Conservation (phyloP, 495 filamentous ascomycete species). For the Neurospora sp. region DNA sequence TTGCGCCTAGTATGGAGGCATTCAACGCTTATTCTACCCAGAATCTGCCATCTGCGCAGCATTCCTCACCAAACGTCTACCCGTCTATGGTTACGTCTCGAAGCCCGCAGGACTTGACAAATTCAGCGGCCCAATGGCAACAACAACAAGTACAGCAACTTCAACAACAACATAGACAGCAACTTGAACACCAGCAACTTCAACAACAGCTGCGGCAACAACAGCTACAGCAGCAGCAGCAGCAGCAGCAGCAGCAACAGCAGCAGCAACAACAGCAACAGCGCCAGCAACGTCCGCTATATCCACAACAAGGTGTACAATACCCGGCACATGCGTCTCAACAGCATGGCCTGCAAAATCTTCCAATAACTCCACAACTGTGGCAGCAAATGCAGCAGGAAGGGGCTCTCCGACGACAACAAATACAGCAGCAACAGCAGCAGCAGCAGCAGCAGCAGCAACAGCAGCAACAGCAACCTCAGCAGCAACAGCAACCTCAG, state of each 20-base stretch:
- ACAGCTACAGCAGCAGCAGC: constrained; percentile 14
- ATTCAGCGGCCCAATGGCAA: not conserved
- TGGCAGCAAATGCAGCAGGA: not conserved
- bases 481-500: too few species aligned
- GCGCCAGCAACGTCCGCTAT: constrained; percentile 1
- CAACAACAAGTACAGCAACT: constrained; percentile 15
- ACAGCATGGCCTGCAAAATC: not conserved
- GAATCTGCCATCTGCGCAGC: not conserved
- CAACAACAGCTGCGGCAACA: constrained; percentile 20
- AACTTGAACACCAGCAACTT: constrained; percentile 12
- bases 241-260: constrained; percentile 14
- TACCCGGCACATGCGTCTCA: not conserved
- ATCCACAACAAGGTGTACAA: not conserved
- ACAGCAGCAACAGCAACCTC: not conserved
- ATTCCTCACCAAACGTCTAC: not conserved
- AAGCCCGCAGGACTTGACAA: not conserved
- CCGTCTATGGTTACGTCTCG: not conserved
- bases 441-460: not conserved
- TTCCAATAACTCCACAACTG: constrained; percentile 1
- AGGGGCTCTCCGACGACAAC: not conserved
- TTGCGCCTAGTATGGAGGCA: not conserved
- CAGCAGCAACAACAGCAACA: constrained; percentile 13
- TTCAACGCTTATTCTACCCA: not conserved
- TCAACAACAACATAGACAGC: constrained; percentile 22
- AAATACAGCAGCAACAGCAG: not conserved